Percentiles rank a stretch among this genome's conserved stretches.
Evolutionary conservation across 768 basidiomycete species (phyloP).

Genomic region (Cyclocybe aegerita): DNA sequence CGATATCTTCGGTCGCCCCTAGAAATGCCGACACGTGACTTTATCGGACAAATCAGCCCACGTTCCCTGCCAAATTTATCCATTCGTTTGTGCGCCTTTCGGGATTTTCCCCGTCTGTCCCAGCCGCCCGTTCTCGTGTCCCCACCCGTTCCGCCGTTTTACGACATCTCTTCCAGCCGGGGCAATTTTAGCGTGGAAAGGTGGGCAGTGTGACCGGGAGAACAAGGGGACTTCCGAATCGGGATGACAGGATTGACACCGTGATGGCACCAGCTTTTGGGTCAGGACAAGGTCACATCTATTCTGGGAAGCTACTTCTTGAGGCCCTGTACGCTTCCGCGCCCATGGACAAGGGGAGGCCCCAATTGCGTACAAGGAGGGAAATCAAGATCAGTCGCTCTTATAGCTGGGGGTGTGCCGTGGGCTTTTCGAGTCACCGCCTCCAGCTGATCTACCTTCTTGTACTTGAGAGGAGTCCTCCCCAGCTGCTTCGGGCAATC

Average conservation of each 20-base stretch:
- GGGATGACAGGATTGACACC: slow-evolving; percentile 16
- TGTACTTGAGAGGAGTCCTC: slow-evolving; percentile 27
- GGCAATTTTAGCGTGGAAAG: slow-evolving; percentile 5
- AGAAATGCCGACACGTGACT: slow-evolving; percentile 11
- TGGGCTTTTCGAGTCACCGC: slow-evolving; percentile 17
- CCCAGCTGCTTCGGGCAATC: slow-evolving; percentile 13
- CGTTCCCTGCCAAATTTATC: neutral
- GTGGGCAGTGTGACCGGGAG: slow-evolving; percentile 22
- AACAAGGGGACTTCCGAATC: slow-evolving; percentile 34
- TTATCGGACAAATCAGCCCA: slow-evolving; percentile 6
- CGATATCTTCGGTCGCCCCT: neutral
- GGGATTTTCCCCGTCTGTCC: slow-evolving; percentile 8
- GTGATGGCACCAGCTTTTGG: slow-evolving; percentile 12
- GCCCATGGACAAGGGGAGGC: slow-evolving; percentile 41
- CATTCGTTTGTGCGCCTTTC: slow-evolving; percentile 16
- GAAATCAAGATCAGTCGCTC: slow-evolving; percentile 32
- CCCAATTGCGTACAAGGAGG: slow-evolving; percentile 39
- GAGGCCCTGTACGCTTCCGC: slow-evolving; percentile 10
- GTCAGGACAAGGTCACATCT: slow-evolving; percentile 17
- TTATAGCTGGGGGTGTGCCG: slow-evolving; percentile 28
- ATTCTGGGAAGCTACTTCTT: slow-evolving; percentile 11
- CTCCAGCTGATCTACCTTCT: slow-evolving; percentile 30
- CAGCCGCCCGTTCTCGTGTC: slow-evolving; percentile 6
- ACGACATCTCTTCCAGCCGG: slow-evolving; percentile 16
- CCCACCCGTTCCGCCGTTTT: neutral